Conservation (phyloP, 495 filamentous ascomycete species). For the Annulohypoxylon stygium region DNA sequence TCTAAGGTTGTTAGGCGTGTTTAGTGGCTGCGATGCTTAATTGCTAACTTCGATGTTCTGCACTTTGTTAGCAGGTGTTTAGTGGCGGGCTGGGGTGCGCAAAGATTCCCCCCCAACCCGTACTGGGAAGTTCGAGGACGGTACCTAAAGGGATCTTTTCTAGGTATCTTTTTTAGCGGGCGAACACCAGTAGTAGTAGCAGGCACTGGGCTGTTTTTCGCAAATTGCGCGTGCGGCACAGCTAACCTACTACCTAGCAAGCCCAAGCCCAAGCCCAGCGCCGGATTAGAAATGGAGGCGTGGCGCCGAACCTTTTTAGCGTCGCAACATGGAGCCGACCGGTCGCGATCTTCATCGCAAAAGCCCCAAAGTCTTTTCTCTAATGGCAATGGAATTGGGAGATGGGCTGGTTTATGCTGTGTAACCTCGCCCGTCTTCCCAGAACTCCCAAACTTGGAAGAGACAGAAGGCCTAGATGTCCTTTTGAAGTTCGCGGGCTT, state of each 20-base stretch:
- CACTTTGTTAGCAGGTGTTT: too few relatives aligned
- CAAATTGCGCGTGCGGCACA: slow-evolving; percentile 48
- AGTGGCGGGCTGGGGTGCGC: neutral
- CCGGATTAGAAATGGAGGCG: neutral
- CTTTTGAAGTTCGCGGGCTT: neutral
- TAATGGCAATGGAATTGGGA: too few relatives aligned
- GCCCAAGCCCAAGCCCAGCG: neutral
- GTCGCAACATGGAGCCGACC: slow-evolving; percentile 41
- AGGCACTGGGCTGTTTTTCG: neutral
- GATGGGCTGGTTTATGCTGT: slow-evolving; percentile 18
- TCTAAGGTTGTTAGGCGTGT: too few relatives aligned
- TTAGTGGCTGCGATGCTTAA: too few relatives aligned
- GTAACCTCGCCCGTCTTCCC: slow-evolving; percentile 11
- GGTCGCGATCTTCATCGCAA: slow-evolving; percentile 39
- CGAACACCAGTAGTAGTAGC: neutral
- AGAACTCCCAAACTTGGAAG: neutral
- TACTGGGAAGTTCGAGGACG: slow-evolving; percentile 18
- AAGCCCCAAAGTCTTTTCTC: neutral
- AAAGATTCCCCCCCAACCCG: neutral
- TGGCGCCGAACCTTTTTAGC: slow-evolving; percentile 32
- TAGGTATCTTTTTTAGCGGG: neutral
- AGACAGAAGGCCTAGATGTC: neutral
- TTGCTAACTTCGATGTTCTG: too few relatives aligned
- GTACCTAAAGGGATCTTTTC: too few relatives aligned
- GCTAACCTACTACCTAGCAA: neutral